These are phyloP conservation scores for Vanrija humicola DNA, from an alignment of 1,284 basidiomycete genomes.

Conservation along the genomic window DNA sequence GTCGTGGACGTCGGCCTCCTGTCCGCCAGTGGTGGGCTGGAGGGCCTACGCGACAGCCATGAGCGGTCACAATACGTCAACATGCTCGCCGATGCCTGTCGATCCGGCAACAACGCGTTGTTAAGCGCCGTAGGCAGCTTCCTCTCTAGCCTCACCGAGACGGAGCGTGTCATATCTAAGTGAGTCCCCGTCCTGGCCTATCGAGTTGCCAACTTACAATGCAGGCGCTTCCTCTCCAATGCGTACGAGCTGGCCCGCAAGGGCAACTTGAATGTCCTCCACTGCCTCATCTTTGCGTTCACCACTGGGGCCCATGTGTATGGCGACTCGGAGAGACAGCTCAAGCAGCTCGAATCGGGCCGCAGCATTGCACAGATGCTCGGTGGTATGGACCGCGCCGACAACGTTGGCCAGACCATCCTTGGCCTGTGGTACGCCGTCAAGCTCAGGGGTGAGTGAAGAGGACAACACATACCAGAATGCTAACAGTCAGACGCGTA, in stretches of 20 bases:
- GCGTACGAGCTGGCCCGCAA: constrained; percentile 30
- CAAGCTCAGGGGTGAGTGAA: constrained; percentile 34
- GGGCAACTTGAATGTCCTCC: constrained; percentile 31
- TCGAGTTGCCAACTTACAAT: neutral
- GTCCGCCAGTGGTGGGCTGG: constrained; percentile 18
- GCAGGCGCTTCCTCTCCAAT: constrained; percentile 31
- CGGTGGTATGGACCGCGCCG: constrained; percentile 34
- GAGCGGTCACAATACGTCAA: constrained; percentile 5
- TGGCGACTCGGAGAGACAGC: constrained; percentile 27
- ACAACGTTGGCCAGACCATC: constrained; percentile 35
- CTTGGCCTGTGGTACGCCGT: constrained; percentile 38
- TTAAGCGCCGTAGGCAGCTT: constrained; percentile 31
- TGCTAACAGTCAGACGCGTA: constrained; percentile 17
- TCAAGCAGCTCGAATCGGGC: constrained; percentile 37
- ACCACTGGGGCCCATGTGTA: constrained; percentile 37
- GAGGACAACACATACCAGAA: neutral
- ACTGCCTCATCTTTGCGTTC: constrained; percentile 41
- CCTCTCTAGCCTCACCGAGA: constrained; percentile 31
- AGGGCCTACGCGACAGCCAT: constrained; percentile 8
- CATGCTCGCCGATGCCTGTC: constrained; percentile 28
- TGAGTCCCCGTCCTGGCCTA: constrained; percentile 11
- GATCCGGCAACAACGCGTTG: constrained; percentile 28
- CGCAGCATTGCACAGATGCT: constrained; percentile 26
- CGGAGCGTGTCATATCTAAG: constrained; percentile 35
- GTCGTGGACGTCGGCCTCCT: constrained; percentile 31